These are phyloP conservation scores for Raffaelea deltoideospora DNA, from an alignment of 2,329 filamentous ascomycete genomes.

Conservation along the genomic window DNA sequence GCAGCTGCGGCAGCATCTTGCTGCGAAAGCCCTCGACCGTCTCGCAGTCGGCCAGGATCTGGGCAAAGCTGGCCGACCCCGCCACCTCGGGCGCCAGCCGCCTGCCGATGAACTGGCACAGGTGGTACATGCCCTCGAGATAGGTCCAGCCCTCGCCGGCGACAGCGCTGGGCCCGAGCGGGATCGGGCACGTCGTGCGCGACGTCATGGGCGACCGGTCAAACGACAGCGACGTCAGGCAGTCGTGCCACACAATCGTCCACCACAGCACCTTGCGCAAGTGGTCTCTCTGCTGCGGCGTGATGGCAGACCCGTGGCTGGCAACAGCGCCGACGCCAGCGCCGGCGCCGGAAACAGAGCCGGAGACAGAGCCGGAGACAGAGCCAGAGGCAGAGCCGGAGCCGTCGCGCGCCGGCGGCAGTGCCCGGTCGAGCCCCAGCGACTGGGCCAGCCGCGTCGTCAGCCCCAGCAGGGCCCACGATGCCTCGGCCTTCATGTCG, in stretches of 20 bases:
- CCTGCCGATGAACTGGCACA: constrained; percentile 45
- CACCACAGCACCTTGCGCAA: constrained; percentile 44
- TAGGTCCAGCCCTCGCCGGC: constrained; percentile 38
- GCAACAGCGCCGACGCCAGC: too few relatives aligned
- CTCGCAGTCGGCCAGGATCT: constrained; percentile 43
- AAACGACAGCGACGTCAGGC: constrained; percentile 49
- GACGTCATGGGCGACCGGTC: constrained; percentile 51
- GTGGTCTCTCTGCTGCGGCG: constrained; percentile 38
- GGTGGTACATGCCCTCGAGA: constrained; percentile 49
- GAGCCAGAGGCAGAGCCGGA: constrained; percentile 27
- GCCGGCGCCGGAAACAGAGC: too few relatives aligned
- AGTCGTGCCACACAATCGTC: constrained; percentile 54
- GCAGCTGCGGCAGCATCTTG: constrained; percentile 34
- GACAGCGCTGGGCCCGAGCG: constrained; percentile 26
- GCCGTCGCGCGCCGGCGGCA: constrained; percentile 26
- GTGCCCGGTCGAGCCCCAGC: constrained; percentile 40
- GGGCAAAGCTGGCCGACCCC: constrained; percentile 31
- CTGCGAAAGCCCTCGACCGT: constrained; percentile 36
- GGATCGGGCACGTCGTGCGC: constrained; percentile 39
- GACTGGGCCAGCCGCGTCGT: constrained; percentile 52
- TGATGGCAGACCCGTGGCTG: too few relatives aligned
- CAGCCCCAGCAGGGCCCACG: constrained; percentile 49
- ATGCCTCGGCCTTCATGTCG: constrained; percentile 55
- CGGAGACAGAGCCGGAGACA: too few relatives aligned
- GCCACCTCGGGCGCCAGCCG: constrained; percentile 39